Conservation (phyloP, 106 monocot species). For the Dendrobium nobile region DNA sequence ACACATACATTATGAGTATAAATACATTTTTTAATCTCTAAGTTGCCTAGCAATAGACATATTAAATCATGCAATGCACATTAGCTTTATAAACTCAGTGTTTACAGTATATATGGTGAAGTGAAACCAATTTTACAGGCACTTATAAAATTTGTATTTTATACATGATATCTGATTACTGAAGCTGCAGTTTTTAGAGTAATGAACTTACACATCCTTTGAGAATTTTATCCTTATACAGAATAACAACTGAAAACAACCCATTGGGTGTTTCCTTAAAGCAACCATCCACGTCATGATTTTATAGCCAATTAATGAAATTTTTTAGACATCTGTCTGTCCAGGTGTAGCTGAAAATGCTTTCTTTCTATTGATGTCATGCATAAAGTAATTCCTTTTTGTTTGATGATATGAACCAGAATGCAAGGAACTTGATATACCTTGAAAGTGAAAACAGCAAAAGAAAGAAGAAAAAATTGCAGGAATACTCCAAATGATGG, state of each 20-base stretch:
- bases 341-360: not conserved
- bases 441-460: too few species aligned
- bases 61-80: not conserved
- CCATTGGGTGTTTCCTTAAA: not conserved
- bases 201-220: not conserved
- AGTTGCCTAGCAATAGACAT: not conserved
- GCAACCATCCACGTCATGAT: not conserved
- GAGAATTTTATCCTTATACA: not conserved
- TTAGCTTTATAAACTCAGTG: not conserved
- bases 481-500: too few species aligned
- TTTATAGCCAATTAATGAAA: not conserved
- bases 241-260: not conserved
- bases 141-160: not conserved
- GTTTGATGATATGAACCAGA: not conserved
- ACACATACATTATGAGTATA: not conserved
- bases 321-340: not conserved
- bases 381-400: not conserved
- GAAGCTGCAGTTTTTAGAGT: not conserved
- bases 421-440: not conserved
- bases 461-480: too few species aligned
- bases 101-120: not conserved
- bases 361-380: not conserved
- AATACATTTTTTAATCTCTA: not conserved
- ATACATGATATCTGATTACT: not conserved
- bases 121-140: not conserved